A percentile compares a stretch with the other conserved stretches of the same genome.
These are phyloP conservation scores for Cyclocybe cylindracea DNA, from an alignment of 768 basidiomycete genomes.

Conservation along the genomic window DNA sequence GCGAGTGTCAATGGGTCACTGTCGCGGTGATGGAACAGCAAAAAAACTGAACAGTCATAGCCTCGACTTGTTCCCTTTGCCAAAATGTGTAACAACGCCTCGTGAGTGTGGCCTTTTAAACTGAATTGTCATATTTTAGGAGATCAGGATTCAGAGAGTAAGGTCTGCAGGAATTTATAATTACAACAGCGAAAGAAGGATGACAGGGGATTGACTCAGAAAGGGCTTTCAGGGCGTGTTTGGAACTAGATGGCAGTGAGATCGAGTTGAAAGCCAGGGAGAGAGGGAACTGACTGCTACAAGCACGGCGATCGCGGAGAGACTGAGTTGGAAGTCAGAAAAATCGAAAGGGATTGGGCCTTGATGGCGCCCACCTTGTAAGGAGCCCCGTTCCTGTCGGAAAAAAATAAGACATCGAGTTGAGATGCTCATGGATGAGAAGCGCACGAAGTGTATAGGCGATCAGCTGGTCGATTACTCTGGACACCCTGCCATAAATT, in stretches of 20 bases:
- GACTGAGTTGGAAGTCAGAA: neutral
- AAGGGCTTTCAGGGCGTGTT: neutral
- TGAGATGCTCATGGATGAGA: neutral
- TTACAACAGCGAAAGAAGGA: neutral
- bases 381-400: conserved; percentile 15
- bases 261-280: conserved; percentile 8
- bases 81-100: too few species aligned
- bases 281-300: conserved; percentile 7
- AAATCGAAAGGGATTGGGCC: neutral
- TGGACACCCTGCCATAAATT: conserved; percentile 6
- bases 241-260: conserved; percentile 8
- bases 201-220: neutral
- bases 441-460: conserved; percentile 23
- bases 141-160: too few species aligned
- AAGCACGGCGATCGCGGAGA: conserved; percentile 5
- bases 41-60: too few species aligned
- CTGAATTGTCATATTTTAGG: too few species aligned
- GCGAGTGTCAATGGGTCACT: too few species aligned
- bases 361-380: conserved; percentile 9
- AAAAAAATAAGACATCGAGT: neutral
- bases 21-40: too few species aligned
- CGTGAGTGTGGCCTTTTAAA: too few species aligned
- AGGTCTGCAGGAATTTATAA: neutral
- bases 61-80: too few species aligned
- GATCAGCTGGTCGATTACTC: conserved; percentile 21